Percentiles rank a stretch among this genome's conserved stretches.
Conservation (phyloP, 2,329 filamentous ascomycete genomes). For the Microdochium trichocladiopsis region DNA sequence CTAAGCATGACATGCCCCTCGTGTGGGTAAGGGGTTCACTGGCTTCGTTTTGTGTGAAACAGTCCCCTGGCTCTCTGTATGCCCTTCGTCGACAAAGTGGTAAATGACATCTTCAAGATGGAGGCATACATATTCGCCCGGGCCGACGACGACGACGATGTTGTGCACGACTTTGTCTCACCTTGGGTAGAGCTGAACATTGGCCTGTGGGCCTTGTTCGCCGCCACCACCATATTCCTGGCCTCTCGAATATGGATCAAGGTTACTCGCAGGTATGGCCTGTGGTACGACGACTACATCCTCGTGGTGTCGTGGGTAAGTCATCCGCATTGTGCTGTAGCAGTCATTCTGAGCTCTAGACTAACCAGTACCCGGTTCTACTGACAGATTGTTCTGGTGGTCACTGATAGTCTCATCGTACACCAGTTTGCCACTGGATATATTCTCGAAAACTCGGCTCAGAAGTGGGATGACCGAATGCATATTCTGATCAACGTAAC, state of each 20-base stretch:
- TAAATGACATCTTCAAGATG: background rate
- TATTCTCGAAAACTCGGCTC: slow-evolving; percentile 23
- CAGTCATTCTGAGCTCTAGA: background rate
- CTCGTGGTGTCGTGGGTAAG: slow-evolving; percentile 28
- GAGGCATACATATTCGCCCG: background rate
- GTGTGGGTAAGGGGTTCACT: background rate
- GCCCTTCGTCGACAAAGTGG: background rate
- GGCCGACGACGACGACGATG: background rate
- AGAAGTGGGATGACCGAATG: slow-evolving; percentile 43
- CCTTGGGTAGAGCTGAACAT: background rate
- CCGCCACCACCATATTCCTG: slow-evolving; percentile 20
- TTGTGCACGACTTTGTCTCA: background rate
- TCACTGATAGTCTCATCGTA: slow-evolving; percentile 36
- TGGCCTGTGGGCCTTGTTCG: slow-evolving; percentile 20
- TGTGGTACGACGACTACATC: slow-evolving; percentile 31
- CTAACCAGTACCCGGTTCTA: background rate
- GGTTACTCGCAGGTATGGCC: slow-evolving; percentile 22
- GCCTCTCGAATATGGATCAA: slow-evolving; percentile 25
- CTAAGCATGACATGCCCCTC: background rate
- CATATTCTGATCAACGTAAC: slow-evolving; percentile 42
- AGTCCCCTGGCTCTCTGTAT: background rate
- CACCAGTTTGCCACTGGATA: slow-evolving; percentile 41
- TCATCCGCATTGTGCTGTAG: background rate
- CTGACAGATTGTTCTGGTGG: slow-evolving; percentile 29
- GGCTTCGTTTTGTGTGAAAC: background rate